These are phyloP conservation scores for Micromonas commoda DNA, from an alignment of 139 green algal genomes.

Conservation along the genomic window DNA sequence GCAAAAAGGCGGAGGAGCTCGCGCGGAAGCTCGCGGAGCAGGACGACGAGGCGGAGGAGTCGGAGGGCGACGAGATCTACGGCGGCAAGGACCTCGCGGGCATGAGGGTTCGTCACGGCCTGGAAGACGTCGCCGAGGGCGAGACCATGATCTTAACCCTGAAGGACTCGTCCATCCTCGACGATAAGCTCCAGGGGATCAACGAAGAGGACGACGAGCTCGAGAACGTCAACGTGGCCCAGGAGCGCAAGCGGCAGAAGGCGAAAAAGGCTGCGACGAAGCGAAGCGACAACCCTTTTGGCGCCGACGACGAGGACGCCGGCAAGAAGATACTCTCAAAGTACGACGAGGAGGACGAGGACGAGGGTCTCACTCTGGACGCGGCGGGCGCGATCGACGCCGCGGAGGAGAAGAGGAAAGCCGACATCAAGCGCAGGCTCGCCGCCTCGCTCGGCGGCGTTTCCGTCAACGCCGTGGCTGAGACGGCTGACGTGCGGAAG, in stretches of 20 bases:
- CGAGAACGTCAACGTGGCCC: slow-evolving; percentile 68
- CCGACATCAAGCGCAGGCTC: slow-evolving; percentile 57
- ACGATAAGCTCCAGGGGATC: slow-evolving; percentile 47
- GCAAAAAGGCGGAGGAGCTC: slow-evolving; percentile 26
- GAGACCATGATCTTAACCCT: slow-evolving; percentile 79
- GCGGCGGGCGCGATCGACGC: slow-evolving; percentile 18
- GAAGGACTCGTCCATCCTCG: slow-evolving; percentile 67
- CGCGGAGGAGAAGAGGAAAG: slow-evolving; percentile 39
- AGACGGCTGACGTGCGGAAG: background rate
- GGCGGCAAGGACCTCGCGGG: slow-evolving; percentile 47
- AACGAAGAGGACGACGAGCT: slow-evolving; percentile 66
- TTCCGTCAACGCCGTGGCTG: background rate
- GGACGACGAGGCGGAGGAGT: slow-evolving; percentile 26
- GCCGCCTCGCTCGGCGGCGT: slow-evolving; percentile 32
- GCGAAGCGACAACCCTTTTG: slow-evolving; percentile 12
- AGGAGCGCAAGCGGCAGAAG: slow-evolving; percentile 65
- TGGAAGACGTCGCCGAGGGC: slow-evolving; percentile 56
- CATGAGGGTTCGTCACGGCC: slow-evolving; percentile 53
- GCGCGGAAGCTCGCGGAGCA: slow-evolving; percentile 32
- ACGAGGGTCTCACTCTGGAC: slow-evolving; percentile 33
- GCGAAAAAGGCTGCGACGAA: slow-evolving; percentile 56
- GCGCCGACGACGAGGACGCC: slow-evolving; percentile 7
- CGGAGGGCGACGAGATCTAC: slow-evolving; percentile 40
- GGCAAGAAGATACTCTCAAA: slow-evolving; percentile 60
- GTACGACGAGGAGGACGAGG: slow-evolving; percentile 62